Base-by-base conservation (phyloP, 2,329 filamentous ascomycete species). In the Phyllachora maydis region DNA sequence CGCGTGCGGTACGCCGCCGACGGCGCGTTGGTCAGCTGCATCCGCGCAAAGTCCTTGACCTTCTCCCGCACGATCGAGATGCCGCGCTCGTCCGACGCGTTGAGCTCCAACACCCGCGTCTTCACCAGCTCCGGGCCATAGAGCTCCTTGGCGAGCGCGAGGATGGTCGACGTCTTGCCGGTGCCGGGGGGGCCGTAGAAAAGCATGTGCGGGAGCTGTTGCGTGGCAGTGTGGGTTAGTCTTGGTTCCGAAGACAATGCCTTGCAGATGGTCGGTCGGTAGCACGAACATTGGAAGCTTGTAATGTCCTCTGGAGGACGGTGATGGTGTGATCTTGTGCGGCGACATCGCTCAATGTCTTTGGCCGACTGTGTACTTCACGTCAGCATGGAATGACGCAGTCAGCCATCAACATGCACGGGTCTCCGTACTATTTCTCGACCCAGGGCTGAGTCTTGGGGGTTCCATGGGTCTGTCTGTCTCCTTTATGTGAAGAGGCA, bases 181-280 rank as follows among this genome's bases (percentile, higher is more conserved):
- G 88, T 98, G 19, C 88, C 88, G 0, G 88, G 90, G 1, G 90
- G 88, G 4, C 88, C 88, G 45, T 98, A 98, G 60, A 95, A 95
- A 39, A 99, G 77, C 81, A 98, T 93, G 50, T 99, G 90, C 3
- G 88, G 88, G 18, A 98, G 74, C 68, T 78, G 17, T 4, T 11
- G 6, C 11, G 8, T 34, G 26, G 18, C 13, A 16, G 11, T 14
- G 18, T 18, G 13, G 4, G 9, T 18, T 10, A 14, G 13, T 13
- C 14, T 23, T 10, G 11, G 13, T 18, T 15, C 4, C 5, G 14
- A 6, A 9, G 16, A 9, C 6, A 17, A 17, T 17, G 9, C 16
- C 6, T 6, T 6, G 6, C 9, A 17, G 16, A 17, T 17, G 20
- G 11, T 15, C 13, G 10, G 16, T 16, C 6, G 32, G 36, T 22